These are phyloP conservation scores for Choiromyces venosus DNA, from an alignment of 495 filamentous ascomycete species.

Conservation along the genomic window DNA sequence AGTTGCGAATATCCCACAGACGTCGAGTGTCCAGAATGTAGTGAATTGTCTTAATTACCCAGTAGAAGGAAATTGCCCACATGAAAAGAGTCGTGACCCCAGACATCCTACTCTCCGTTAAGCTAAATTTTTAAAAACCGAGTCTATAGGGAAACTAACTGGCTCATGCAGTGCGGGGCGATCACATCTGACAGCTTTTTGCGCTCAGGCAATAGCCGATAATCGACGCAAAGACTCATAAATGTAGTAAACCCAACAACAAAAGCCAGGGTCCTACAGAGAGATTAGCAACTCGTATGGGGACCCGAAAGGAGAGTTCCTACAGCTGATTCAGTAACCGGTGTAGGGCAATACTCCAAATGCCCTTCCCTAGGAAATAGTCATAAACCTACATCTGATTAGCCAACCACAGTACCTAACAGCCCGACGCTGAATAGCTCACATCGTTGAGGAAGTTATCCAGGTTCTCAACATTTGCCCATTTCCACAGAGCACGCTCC, in stretches of 20 bases:
- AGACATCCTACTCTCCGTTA: constrained; percentile 60
- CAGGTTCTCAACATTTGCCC: constrained; percentile 87
- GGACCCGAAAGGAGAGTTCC: constrained; percentile 40
- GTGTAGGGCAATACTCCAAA: constrained; percentile 80
- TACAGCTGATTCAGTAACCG: constrained; percentile 68
- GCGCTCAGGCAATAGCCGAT: constrained; percentile 65
- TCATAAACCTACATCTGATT: constrained; percentile 59
- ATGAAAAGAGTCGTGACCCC: constrained; percentile 67
- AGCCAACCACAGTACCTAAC: constrained; percentile 4
- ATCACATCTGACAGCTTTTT: constrained; percentile 70
- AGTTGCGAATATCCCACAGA: constrained; percentile 75
- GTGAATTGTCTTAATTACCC: constrained; percentile 71
- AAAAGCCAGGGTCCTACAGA: constrained; percentile 61
- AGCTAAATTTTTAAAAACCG: neutral
- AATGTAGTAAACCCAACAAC: constrained; percentile 80
- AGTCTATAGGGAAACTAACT: constrained; percentile 16
- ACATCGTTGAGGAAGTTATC: constrained; percentile 78
- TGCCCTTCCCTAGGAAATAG: constrained; percentile 78
- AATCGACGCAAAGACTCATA: constrained; percentile 82
- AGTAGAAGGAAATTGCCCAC: constrained; percentile 84
- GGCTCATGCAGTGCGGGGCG: constrained; percentile 68
- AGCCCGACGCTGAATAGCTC: constrained; percentile 2
- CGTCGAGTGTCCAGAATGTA: constrained; percentile 69
- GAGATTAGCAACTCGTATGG: constrained; percentile 6
- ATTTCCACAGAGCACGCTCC: constrained; percentile 88